These are phyloP conservation scores for Typha latifolia DNA, from an alignment of 176 grass and related monocot genomes.

Conservation along the genomic window DNA sequence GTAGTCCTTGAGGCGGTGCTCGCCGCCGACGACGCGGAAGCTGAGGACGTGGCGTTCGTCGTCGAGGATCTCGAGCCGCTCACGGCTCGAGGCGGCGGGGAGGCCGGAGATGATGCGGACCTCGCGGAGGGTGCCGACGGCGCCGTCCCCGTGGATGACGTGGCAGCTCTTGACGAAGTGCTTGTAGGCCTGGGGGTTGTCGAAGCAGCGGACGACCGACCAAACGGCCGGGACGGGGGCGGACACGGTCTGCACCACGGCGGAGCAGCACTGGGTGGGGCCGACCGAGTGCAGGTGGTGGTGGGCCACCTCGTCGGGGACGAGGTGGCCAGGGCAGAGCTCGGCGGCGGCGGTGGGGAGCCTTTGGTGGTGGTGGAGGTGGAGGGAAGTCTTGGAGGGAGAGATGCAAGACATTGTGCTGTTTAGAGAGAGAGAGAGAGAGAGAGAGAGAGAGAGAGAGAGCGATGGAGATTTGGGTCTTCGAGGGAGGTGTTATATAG, in stretches of 20 bases:
- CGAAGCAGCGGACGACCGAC: slow-evolving; percentile 90
- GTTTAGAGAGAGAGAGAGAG: too few species aligned
- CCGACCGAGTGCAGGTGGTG: slow-evolving; percentile 60
- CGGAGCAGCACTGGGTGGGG: slow-evolving; percentile 68
- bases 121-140: slow-evolving; percentile 83
- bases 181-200: slow-evolving; percentile 90
- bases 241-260: slow-evolving; percentile 67
- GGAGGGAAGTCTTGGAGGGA: slow-evolving; percentile 40
- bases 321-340: slow-evolving; percentile 29
- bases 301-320: slow-evolving; percentile 58
- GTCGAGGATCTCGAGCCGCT: slow-evolving; percentile 89
- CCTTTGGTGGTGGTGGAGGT: slow-evolving; percentile 31
- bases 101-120: slow-evolving; percentile 84
- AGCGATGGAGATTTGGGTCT: too few species aligned
- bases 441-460: too few species aligned
- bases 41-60: slow-evolving; percentile 90
- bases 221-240: slow-evolving; percentile 65
- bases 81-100: slow-evolving; percentile 70
- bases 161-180: slow-evolving; percentile 81
- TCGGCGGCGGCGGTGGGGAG: neutral
- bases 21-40: slow-evolving; percentile 83
- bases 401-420: slow-evolving; percentile 49
- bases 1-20: slow-evolving; percentile 83
- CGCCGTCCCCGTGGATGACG: slow-evolving; percentile 61
- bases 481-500: too few species aligned